Evolutionary conservation across 352 stramenopile species (phyloP).

Genomic region (Thraustochytrium sp.): DNA sequence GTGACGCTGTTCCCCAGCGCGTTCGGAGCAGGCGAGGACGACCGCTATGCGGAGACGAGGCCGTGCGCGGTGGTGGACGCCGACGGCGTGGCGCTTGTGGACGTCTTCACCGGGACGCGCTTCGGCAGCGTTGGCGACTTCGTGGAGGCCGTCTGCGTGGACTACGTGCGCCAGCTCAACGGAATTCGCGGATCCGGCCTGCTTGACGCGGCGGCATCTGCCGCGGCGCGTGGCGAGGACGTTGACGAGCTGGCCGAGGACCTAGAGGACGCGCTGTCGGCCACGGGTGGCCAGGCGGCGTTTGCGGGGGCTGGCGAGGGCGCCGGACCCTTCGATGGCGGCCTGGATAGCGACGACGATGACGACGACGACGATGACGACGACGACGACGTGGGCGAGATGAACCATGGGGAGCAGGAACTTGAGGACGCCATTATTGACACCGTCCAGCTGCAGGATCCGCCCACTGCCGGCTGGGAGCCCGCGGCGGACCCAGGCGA

Average conservation of each 20-base stretch:
- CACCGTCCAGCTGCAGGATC: no score
- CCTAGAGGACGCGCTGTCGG: background rate
- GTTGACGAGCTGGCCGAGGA: background rate
- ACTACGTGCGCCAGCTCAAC: constrained; percentile 7
- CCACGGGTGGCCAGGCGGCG: no score
- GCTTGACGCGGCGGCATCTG: background rate
- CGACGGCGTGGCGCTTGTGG: background rate
- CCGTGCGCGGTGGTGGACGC: background rate
- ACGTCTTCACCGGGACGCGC: background rate
- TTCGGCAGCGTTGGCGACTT: constrained; percentile 7
- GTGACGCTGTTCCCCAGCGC: constrained; percentile 29
- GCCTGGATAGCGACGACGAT: no score
- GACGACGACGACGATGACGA: no score
- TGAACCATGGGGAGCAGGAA: no score
- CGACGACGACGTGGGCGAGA: no score
- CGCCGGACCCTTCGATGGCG: no score
- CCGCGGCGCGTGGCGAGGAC: background rate
- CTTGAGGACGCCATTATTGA: no score
- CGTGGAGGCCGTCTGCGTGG: constrained; percentile 15
- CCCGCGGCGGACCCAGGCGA: background rate
- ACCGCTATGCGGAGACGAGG: background rate
- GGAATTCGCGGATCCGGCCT: background rate
- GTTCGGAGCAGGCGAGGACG: background rate
- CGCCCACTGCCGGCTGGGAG: no score
- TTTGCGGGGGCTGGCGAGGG: no score